Evolutionary conservation across 305 asterid genomes (phyloP), one percentile per base, ranked within the genome.

Genomic region (Fraxinus albicans): DNA sequence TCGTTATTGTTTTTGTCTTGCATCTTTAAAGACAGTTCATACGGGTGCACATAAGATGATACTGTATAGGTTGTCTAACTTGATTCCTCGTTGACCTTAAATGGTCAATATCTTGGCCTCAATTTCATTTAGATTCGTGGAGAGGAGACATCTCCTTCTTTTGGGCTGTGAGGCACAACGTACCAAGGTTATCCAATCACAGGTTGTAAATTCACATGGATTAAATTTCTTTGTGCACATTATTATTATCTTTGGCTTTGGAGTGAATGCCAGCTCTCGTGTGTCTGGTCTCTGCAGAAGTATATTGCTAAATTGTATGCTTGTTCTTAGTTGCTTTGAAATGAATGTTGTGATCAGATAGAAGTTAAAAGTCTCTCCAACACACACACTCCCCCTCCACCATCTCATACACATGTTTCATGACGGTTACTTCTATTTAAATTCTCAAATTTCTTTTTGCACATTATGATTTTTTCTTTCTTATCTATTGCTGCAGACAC

Each of bases 401-500:
- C 13, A 47, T 47, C 55, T 44, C 33, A 63, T 8, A 63, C 40
- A 13, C 36, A n/a, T 81, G 76, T 13, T 44, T 60, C 78, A 55
- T 21, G 60, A 60, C 60, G 8, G 83, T 63, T 31, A 15, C 78
- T 5, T 77, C 36, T 2, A 7, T 81, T 78, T 76, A 79, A 78
- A 85, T 79, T 82, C 23, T 35, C 44, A 29, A 44, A 44, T 44
- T 44, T 42, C 50, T 42, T 6, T 8, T 3, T 42, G 19, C 25
- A 3, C 33, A 8, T 40, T 55, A 13, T 19, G 73, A 75, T 38
- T 23, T 80, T 80, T 82, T 58, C 33, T 73, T 84, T 84, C 84
- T 85, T 82, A 10, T 82, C 82, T 21, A 40, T 83, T 76, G 77
- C 76, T 77, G 83, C 93, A 90, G 96, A 90, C 73, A 84, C 90